phyloP scores from a whole-genome alignment of 2,329 filamentous ascomycete genomes.

The Sclerotinia borealis region DNA sequence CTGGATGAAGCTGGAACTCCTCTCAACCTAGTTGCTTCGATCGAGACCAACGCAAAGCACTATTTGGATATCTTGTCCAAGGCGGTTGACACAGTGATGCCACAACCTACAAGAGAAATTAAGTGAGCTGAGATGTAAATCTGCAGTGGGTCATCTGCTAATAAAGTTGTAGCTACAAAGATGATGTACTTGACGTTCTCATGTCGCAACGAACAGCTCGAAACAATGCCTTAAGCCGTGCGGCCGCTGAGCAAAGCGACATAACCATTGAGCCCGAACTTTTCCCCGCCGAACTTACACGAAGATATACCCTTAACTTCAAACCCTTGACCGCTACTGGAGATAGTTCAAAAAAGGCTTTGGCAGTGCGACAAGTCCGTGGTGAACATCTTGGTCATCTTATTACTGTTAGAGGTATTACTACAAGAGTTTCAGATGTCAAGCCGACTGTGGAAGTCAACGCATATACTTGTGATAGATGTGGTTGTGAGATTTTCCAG shows the following conservation, averaged over 20 bases:
- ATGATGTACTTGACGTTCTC: conserved; percentile 93
- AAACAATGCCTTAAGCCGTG: conserved; percentile 68
- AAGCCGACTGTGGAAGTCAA: conserved; percentile 98
- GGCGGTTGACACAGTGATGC: conserved; percentile 83
- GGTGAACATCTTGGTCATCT: conserved; percentile 89
- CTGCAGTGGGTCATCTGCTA: neutral
- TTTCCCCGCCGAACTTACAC: conserved; percentile 86
- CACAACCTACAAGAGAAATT: conserved; percentile 68
- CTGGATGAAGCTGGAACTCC: conserved; percentile 50
- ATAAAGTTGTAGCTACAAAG: conserved; percentile 65
- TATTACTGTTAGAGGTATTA: conserved; percentile 90
- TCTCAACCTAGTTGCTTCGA: conserved; percentile 70
- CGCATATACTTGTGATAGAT: conserved; percentile 94
- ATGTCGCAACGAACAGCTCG: conserved; percentile 85
- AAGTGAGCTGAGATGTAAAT: conserved; percentile 47
- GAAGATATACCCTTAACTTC: conserved; percentile 93
- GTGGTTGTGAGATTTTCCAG: conserved; percentile 96
- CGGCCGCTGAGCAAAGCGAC: conserved; percentile 60
- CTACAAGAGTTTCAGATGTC: conserved; percentile 92
- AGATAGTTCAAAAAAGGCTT: conserved; percentile 55
- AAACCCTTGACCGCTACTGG: conserved; percentile 71
- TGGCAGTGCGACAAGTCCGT: conserved; percentile 89
- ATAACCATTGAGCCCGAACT: conserved; percentile 59
- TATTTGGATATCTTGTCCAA: conserved; percentile 89
- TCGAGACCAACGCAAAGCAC: conserved; percentile 88